Evolutionary conservation across 257 asterid species (phyloP), one percentile per base, ranked within the genome.

Genomic region (Gardenia jasminoides): DNA sequence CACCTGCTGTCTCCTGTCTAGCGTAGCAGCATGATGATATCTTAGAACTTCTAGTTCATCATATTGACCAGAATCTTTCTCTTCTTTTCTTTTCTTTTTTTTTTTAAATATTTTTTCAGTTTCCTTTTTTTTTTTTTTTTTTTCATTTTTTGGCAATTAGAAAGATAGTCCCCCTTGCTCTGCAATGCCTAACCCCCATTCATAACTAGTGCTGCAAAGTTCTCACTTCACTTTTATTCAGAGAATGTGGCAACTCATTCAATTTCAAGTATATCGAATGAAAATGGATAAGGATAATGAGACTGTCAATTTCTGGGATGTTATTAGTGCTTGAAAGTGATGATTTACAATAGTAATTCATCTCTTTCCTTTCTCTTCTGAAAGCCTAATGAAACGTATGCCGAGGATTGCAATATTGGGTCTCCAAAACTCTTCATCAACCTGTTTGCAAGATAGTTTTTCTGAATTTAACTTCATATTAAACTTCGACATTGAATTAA

Each of bases 1-100:
- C 44, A 28, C 81, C 84, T 47, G 3, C 8, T 47, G 78, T 81
- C 22, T 47, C 78, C 70, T 81, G 84, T 31, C 62, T 76, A 33
- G 48, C 83, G n/a, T 36, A 20, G 44, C 26, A 5, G 26, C 15
- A 7, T 2, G 7, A 16, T 7, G 61, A 24, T 50, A 5, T 5
- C 22, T 19, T 50, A 16, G 74, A 39, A 10, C 65, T 58, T 58
- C 30, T 58, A 58, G 65, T 22, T 69, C 17, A 16, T 19, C 50
- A 17, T 39, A 43, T 15, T 15, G 28, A 69, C 11, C 24, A 19
- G 31, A n/a, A 39, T 19, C 52, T 33, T 16, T 68, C 52, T 33
- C 19, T 22, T n/a, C 24, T 30, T 67, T 67, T 13, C 3, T 33
- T 1, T 16, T 39, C 8, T n/a, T 43, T 30, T 67, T 67, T 46